Evolutionary conservation across 306 rosid species (phyloP).

Genomic region (Vigna angularis): DNA sequence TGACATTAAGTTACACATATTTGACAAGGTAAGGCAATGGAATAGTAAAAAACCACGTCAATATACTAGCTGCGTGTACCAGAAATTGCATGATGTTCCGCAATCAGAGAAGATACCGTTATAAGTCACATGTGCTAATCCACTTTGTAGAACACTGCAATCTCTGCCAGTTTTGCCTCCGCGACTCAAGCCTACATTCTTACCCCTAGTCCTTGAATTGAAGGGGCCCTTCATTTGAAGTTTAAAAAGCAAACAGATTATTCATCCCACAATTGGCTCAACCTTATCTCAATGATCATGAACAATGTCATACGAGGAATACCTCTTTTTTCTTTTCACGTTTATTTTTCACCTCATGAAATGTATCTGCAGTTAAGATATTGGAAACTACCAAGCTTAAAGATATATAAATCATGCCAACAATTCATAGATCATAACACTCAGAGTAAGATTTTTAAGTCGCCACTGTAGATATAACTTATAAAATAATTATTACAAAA

Average conservation of each 20-base stretch:
- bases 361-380: constrained; percentile 64
- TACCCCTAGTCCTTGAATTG: constrained; percentile 56
- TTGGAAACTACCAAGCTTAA: constrained; percentile 20
- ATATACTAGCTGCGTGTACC: constrained; percentile 39
- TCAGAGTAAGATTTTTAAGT: not conserved
- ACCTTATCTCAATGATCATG: constrained; percentile 9
- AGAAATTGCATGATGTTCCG: constrained; percentile 34
- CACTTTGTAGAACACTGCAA: constrained; percentile 42
- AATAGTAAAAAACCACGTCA: constrained; percentile 38
- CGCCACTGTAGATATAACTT: not conserved
- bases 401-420: constrained; percentile 2
- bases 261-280: not conserved
- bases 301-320: constrained; percentile 32
- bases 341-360: constrained; percentile 83
- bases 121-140: constrained; percentile 47
- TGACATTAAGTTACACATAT: constrained; percentile 56
- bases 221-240: constrained; percentile 64
- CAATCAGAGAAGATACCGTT: constrained; percentile 55
- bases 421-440: constrained; percentile 5
- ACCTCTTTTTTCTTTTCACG: constrained; percentile 92
- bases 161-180: constrained; percentile 51
- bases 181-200: constrained; percentile 44
- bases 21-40: constrained; percentile 48
- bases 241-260: constrained; percentile 16
- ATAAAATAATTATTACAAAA: not conserved